Conservation (phyloP, 352 stramenopile species). For the Pythium rhizo-oryzae region DNA sequence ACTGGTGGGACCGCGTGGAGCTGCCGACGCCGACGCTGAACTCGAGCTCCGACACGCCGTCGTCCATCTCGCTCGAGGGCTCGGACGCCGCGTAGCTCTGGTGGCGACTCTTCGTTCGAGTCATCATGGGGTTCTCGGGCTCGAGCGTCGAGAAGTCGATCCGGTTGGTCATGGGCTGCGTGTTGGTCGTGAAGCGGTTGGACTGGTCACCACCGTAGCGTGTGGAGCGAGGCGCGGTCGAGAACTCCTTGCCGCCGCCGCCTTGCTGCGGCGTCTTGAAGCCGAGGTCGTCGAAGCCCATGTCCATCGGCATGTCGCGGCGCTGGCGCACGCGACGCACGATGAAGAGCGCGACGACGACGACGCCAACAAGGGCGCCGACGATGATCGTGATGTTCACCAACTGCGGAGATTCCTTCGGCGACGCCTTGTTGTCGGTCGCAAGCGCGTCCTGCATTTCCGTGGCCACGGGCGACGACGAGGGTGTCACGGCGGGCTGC, state of each 20-base stretch:
- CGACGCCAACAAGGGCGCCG: constrained; percentile 39
- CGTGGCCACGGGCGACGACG: background rate
- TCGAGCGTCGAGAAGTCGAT: constrained; percentile 33
- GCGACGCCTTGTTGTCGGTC: constrained; percentile 9
- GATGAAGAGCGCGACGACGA: constrained; percentile 59
- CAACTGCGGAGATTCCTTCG: constrained; percentile 29
- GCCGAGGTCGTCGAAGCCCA: constrained; percentile 34
- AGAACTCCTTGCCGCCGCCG: constrained; percentile 18
- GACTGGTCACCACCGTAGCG: constrained; percentile 4
- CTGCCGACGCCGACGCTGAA: constrained; percentile 18
- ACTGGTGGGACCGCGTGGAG: constrained; percentile 14
- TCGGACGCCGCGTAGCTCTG: constrained; percentile 1
- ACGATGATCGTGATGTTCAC: constrained; percentile 55
- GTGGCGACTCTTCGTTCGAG: constrained; percentile 27
- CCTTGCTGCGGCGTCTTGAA: constrained; percentile 31
- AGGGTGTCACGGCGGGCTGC: background rate
- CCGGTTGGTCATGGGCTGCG: constrained; percentile 18
- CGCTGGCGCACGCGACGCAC: constrained; percentile 37
- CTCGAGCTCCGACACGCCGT: constrained; percentile 12
- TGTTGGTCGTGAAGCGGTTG: constrained; percentile 14
- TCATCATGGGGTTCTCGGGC: background rate
- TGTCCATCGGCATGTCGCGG: constrained; percentile 25
- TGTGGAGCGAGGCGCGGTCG: constrained; percentile 11
- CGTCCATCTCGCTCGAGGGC: constrained; percentile 11
- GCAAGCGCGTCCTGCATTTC: constrained; percentile 23